Evolutionary conservation across 2,329 filamentous ascomycete genomes (phyloP), one percentile per base, ranked within the genome.

Genomic region (Venturia carpophila): DNA sequence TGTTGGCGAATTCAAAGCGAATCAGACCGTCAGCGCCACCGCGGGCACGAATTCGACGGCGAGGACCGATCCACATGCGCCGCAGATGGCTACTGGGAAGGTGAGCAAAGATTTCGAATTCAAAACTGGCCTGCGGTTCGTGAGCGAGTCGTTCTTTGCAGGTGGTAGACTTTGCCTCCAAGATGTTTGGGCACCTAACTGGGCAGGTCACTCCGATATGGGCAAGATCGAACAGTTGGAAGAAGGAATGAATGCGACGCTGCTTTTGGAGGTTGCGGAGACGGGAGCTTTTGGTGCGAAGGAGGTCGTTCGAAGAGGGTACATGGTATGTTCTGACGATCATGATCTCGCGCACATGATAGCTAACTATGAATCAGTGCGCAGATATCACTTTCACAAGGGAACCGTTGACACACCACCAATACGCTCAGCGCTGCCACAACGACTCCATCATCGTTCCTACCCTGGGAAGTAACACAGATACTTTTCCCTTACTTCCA

Each of bases 391-490:
- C 52, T 7, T 58, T 58, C 52, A 58, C 52, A 3, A 34, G 10
- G 15, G 52, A 58, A n/a, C 30, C 52, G n/a, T 15, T 58, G 6
- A 34, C 52, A 7, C 52, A 58, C 30, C 52, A 58, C n/a, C 52
- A 58, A 58, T 58, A 58, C 30, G 27, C 15, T 10, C 30, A 34
- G 15, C 52, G 19, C 15, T 58, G 52, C 52, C 30, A 37, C 52
- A 58, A 58, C 27, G 52, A 58, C 52, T 58, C 52, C 30, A 58
- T 37, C 5, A 58, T 58, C n/a, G 30, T 58, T 3, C 52, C 52
- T 7, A 19, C 6, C 5, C 17, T 58, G 47, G 47, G 21, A 34
- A 58, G 27, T 15, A 58, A 37, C 52, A 58, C 52, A 3, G 52
- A 58, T 27, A 58, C 52, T n/a, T 58, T 58, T 27, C 52, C 52